Evolutionary conservation across 257 asterid species (phyloP).

Genomic region (Buddleja alternifolia): DNA sequence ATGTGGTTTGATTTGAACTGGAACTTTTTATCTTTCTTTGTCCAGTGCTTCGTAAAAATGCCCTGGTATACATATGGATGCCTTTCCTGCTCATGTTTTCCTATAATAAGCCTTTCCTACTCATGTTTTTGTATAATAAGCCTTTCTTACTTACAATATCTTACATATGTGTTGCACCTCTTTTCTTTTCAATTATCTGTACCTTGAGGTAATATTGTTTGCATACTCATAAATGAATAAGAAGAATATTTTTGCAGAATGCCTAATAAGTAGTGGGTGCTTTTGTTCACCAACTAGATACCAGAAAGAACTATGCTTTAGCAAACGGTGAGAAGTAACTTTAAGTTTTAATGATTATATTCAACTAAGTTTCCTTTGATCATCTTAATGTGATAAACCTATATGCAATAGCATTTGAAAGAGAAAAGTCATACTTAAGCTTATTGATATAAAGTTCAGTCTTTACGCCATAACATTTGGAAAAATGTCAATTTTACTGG

Average conservation of each 20-base stretch:
- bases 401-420: too few relatives aligned
- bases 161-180: background rate
- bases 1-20: background rate
- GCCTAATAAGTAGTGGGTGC: background rate
- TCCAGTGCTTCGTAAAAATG: background rate
- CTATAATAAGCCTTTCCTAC: background rate
- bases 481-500: background rate
- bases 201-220: background rate
- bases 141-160: background rate
- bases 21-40: background rate
- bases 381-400: too few relatives aligned
- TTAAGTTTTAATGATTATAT: background rate
- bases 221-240: background rate
- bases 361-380: background rate
- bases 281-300: background rate
- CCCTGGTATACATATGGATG: background rate
- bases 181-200: background rate
- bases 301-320: background rate
- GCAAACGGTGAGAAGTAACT: too few relatives aligned
- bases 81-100: background rate
- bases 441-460: background rate
- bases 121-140: background rate
- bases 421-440: background rate
- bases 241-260: background rate
- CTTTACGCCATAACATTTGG: background rate